Base-by-base conservation (phyloP, 2,329 filamentous ascomycete species). In the Alternaria arborescens region DNA sequence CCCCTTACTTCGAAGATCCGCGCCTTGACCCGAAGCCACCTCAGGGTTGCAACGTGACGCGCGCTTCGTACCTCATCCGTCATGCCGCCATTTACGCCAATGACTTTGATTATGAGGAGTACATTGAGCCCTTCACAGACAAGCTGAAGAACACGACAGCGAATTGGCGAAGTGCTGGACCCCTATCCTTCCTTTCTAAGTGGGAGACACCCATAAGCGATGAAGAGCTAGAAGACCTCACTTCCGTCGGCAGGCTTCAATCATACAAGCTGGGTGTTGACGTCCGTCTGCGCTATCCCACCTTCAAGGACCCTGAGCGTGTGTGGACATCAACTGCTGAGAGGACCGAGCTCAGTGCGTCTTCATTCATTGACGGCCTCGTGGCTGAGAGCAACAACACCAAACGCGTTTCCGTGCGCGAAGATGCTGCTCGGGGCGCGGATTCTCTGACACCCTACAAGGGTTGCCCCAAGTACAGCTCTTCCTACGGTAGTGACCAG, bases 251-350 rank as follows among this genome's bases (percentile, higher is more conserved):
- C n/a, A 82, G 82, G 62, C 79, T 89, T 5, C 86, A 89, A 71
- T 86, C 87, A 1, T 83, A 85, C 18, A 82, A 86, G 64, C 79
- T 90, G 11, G 88, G 87, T 18, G 83, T 86, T 5, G 82, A 86
- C 56, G 76, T 90, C 18, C 82, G 82, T 16, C 84, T 88, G 68
- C 81, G 87, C 50, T 90, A 90, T 68, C 84, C 84, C 0, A 76
- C 79, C 42, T 77, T 90, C 38, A 81, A 77, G 57, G 71, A 83
- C 5, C 87, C 88, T 0, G 79, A 80, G 60, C 83, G 83, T 50
- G 80, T 89, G 2, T 90, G 87, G 87, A 83, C 87, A 2, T 88
- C 86, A 7, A 88, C 87, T 0, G 87, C 88, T 0, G 87, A 89
- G 74, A 79, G 88, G 18, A 89, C 88, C 0, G 79, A 82, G 43